Base-by-base conservation (phyloP, 352 stramenopile species). In the Phytopythium mirpurense region DNA sequence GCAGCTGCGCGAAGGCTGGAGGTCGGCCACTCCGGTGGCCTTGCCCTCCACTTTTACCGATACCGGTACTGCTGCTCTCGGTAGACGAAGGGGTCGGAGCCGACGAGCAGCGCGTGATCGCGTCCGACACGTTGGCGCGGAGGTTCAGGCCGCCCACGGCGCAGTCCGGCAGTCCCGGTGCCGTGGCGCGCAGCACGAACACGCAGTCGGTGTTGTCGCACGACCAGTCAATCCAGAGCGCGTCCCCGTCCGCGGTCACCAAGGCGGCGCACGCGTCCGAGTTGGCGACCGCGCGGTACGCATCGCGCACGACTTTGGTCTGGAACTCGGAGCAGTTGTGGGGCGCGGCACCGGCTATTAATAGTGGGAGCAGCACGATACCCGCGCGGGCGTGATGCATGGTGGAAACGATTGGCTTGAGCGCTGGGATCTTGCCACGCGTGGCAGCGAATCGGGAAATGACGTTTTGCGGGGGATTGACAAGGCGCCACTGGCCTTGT, bases 271-370 rank as follows among this genome's bases (percentile, higher is more conserved):
- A 45, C 21, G 19, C 40, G 40, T 45, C 40, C 40, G 21, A 27
- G 40, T 27, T 45, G 40, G 40, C 40, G 19, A 21, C 21, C 21
- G 40, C 40, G 5, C 12, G 12, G 40, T 31, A n/a, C 4, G 40
- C 21, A 21, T 29, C 40, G 19, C 40, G 21, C 12, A 11, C 21
- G 40, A 45, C 21, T 5, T 1, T 21, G 10, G 40, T 21, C 19
- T 45, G 40, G 40, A 45, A 45, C 40, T 26, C 19, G 3, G 40
- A 45, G 40, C 40, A 45, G 21, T 45, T 29, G 40, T 10, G 21
- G 12, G 8, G 40, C 40, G 40, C 12, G 40, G 18, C 40, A 21
- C 11, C 19, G 4, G 19, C 21, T n/a, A 26, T 3, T 12, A 26
- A 2, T 21, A 43, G 37, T 5, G 26, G 12, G 11, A 26, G 40